phyloP scores from a whole-genome alignment of 495 filamentous ascomycete genomes.

The Durotheca rogersii region DNA sequence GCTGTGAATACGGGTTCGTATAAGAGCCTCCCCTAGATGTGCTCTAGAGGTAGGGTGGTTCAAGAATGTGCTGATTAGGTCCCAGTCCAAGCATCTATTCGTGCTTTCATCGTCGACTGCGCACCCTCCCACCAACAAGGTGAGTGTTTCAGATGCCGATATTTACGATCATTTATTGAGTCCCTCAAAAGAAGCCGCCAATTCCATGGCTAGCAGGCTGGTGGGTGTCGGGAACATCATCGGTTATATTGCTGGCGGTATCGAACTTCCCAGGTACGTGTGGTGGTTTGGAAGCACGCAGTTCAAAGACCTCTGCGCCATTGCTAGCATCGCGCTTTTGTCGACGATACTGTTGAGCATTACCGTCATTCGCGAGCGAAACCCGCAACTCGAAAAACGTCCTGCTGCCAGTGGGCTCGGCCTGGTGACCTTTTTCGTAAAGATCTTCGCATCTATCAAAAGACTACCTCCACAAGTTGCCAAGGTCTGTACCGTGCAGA shows the following conservation, averaged over 20 bases:
- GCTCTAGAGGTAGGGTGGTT: neutral
- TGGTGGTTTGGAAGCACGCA: conserved; percentile 80
- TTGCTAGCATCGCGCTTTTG: conserved; percentile 69
- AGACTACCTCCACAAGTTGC: conserved; percentile 75
- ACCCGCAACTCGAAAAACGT: conserved; percentile 69
- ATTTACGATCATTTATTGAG: conserved; percentile 11
- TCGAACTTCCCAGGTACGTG: conserved; percentile 67
- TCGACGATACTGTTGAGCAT: conserved; percentile 68
- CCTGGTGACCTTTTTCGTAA: conserved; percentile 73
- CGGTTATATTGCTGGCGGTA: conserved; percentile 79
- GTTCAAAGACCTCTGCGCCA: conserved; percentile 84
- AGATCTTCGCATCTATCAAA: conserved; percentile 72
- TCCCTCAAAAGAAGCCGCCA: conserved; percentile 61
- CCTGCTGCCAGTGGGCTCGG: conserved; percentile 59
- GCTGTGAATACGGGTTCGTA: conserved; percentile 82
- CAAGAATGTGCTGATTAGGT: conserved; percentile 3
- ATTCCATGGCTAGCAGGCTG: conserved; percentile 81
- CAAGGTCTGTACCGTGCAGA: conserved; percentile 81
- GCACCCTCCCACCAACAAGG: conserved; percentile 85
- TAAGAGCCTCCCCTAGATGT: neutral
- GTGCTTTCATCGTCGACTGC: conserved; percentile 89
- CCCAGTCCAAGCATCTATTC: conserved; percentile 79
- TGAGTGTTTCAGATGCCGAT: conserved; percentile 22
- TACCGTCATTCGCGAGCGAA: conserved; percentile 67
- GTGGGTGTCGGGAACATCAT: conserved; percentile 83